Evolutionary conservation across 2,329 filamentous ascomycete genomes (phyloP), one percentile per base, ranked within the genome.

Genomic region (Cucurbitaria berberidis): DNA sequence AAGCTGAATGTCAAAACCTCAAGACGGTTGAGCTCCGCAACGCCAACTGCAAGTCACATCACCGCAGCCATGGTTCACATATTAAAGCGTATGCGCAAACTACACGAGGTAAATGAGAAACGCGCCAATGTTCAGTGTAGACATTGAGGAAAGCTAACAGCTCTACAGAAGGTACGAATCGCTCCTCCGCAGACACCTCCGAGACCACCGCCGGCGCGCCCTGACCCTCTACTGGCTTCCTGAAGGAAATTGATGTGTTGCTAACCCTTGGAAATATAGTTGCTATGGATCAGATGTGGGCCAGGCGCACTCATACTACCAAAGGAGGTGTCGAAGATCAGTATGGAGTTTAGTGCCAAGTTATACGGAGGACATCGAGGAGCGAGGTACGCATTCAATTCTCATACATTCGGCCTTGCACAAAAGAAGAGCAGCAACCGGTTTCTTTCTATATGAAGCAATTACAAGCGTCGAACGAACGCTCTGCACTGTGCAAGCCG

Each of bases 241-340:
- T 16, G 36, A 21, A 32, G 15, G 9, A 21, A 26, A 35, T 21
- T 15, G 10, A 49, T 11, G 4, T 1, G 29, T 18, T 22, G 36
- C 60, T 66, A 48, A 66, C 24, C 13, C 9, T 38, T 16, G 1
- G 9, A 7, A 2, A 8, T 9, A 45, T 57, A 95, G 89, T 80
- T 96, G 45, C 82, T 95, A 60, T 80, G 82, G 69, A 81, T 98
- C 76, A 86, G 89, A 72, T 82, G 89, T 73, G 95, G 93, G 53
- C 88, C 90, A 26, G 95, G 93, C 51, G 92, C 95, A 38, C 88
- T 90, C 18, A 80, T 91, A 62, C 82, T 99, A 21, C 91, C 93
- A 0, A 81, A 86, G 26, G 85, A 91, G 69, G 85, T 96, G 48
- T 86, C 87, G 40, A 83, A 85, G 71, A 87, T 95, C 79, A 86